Evolutionary conservation across 2,329 filamentous ascomycete genomes (phyloP).

Genomic region (Aureobasidium subglaciale): DNA sequence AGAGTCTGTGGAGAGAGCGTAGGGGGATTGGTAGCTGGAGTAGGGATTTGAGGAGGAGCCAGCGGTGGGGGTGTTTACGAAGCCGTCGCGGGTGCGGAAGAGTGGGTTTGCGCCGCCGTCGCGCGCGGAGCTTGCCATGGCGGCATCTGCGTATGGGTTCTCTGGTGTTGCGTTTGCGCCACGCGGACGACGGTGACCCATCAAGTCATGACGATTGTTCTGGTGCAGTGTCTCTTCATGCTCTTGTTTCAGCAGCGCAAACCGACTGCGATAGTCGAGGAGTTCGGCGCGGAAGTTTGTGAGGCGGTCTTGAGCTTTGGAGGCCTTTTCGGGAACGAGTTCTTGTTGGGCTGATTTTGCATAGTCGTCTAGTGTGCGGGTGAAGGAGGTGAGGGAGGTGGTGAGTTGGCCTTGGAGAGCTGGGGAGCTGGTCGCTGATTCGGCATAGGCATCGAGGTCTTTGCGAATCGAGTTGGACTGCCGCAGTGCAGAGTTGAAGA

Average conservation of each 20-base stretch:
- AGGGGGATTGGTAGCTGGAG: conserved; percentile 29
- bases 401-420: conserved; percentile 67
- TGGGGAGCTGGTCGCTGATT: conserved; percentile 51
- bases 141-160: conserved; percentile 74
- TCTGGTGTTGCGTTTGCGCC: conserved; percentile 67
- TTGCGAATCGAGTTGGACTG: conserved; percentile 73
- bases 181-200: conserved; percentile 71
- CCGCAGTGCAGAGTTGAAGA: conserved; percentile 80
- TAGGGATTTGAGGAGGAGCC: conserved; percentile 34
- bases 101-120: conserved; percentile 28
- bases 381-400: conserved; percentile 73
- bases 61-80: conserved; percentile 17
- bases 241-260: conserved; percentile 69
- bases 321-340: conserved; percentile 81
- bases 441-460: conserved; percentile 65
- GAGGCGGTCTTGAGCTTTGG: conserved; percentile 79
- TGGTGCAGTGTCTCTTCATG: conserved; percentile 55
- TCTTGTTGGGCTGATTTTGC: conserved; percentile 77
- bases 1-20: conserved; percentile 23
- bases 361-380: conserved; percentile 90
- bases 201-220: conserved; percentile 63
- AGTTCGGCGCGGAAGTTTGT: conserved; percentile 81
- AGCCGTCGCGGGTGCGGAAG: conserved; percentile 30
- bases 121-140: conserved; percentile 26
- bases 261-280: conserved; percentile 67